Evolutionary conservation across 179 eudicot genomes (phyloP), one percentile per base, ranked within the genome.

Genomic region (Heliamphora pulchella): DNA sequence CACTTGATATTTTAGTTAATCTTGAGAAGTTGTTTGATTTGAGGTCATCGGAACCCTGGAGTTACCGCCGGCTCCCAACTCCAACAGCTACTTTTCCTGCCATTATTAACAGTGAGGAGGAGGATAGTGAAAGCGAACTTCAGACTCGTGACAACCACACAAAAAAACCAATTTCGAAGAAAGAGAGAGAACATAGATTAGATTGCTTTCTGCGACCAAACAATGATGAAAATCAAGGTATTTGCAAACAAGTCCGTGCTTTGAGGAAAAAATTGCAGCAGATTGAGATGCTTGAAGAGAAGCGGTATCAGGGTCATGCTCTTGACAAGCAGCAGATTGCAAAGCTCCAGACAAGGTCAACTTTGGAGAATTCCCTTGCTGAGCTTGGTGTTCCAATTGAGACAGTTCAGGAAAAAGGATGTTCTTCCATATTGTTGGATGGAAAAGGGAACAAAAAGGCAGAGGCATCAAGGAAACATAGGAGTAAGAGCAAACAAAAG

Each of bases 251-350:
- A 47, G 74, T 71, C 39, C 84, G 57, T 81, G 85, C 93, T 43
- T 78, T 92, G 74, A 83, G 90, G 80, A 96, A 94, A 82, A 96
- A 96, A 87, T 83, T 96, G 88, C 99, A 96, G 81, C 99, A 96
- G 87, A 92, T 96, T 86, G 99, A 96, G 87, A 88, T 92, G 87
- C 97, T 96, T 75, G 97, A 96, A 82, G 94, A 86, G 54, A 94
- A 92, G 83, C 91, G 74, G 74, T 85, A 81, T 2, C 89, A 88
- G 84, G 99, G 99, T 39, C 90, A 89, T 80, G 78, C 76, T 62
- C 99, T 96, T 61, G 99, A 96, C 87, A 90, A 91, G 66, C 99
- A 96, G 80, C 99, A 96, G 84, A 82, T 90, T 80, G 94, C 97
- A 41, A 96, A 94, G 92, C 92, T 96, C 75, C 90, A 86, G 82